Conservation (phyloP, 805 yeast genomes). For the Millerozyma miso region DNA sequence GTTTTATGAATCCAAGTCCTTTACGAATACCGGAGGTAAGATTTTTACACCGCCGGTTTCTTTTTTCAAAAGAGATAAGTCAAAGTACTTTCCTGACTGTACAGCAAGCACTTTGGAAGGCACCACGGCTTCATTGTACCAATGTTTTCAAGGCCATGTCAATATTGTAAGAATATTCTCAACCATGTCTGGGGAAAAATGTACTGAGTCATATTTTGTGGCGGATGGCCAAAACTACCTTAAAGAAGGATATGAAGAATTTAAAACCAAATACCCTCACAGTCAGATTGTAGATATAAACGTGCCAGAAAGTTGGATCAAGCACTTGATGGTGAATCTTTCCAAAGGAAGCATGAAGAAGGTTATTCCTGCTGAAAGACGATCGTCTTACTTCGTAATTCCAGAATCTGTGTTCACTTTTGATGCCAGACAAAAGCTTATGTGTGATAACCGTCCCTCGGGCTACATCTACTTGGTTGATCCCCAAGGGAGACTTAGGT, state of each 20-base stretch:
- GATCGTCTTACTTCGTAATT: constrained; percentile 57
- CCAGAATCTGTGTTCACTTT: constrained; percentile 57
- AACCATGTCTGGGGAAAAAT: constrained; percentile 65
- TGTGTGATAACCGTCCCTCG: constrained; percentile 70
- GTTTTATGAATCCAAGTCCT: constrained; percentile 40
- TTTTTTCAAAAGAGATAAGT: constrained; percentile 65
- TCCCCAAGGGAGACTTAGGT: constrained; percentile 66
- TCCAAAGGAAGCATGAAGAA: constrained; percentile 41
- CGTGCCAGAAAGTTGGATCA: constrained; percentile 68
- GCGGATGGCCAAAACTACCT: constrained; percentile 40
- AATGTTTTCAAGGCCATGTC: constrained; percentile 42
- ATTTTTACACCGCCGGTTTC: constrained; percentile 80
- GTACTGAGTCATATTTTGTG: constrained; percentile 58
- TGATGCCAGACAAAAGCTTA: constrained; percentile 52
- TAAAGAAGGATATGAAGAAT: constrained; percentile 30
- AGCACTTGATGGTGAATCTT: constrained; percentile 56
- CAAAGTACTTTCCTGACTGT: constrained; percentile 82
- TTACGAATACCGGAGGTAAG: constrained; percentile 76
- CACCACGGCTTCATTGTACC: constrained; percentile 19
- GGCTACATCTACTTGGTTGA: constrained; percentile 85
- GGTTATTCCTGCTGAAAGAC: constrained; percentile 45
- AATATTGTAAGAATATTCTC: constrained; percentile 65
- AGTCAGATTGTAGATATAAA: constrained; percentile 75
- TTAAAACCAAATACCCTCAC: constrained; percentile 42
- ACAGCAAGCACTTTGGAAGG: constrained; percentile 49